These are phyloP conservation scores for Suhomyces panamericanus DNA, from an alignment of 1,139 yeast species.

Conservation along the genomic window DNA sequence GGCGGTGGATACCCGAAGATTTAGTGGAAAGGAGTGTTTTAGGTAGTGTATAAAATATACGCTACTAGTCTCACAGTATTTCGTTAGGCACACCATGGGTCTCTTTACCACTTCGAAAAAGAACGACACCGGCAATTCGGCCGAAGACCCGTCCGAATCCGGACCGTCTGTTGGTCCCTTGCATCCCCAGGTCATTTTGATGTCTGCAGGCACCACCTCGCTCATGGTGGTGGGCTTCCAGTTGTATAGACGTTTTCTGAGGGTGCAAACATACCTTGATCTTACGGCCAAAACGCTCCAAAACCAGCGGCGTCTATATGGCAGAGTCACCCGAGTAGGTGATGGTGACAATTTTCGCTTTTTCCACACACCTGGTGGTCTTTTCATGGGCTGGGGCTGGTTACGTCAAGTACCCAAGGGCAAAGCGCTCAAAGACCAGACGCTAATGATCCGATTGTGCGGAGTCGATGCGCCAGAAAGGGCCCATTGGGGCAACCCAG, in stretches of 20 bases:
- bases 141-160: background rate
- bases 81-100: constrained; percentile 3
- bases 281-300: constrained; percentile 42
- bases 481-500: constrained; percentile 91
- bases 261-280: constrained; percentile 40
- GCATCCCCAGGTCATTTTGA: constrained; percentile 44
- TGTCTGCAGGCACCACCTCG: constrained; percentile 40
- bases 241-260: constrained; percentile 34
- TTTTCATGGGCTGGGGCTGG: constrained; percentile 93
- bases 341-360: constrained; percentile 96
- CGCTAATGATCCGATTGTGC: constrained; percentile 71
- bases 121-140: background rate
- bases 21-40: too few species aligned
- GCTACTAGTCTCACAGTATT: background rate
- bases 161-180: constrained; percentile 24
- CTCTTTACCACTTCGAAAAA: background rate
- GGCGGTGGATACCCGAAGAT: too few species aligned
- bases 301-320: constrained; percentile 49
- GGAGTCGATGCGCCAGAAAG: constrained; percentile 99
- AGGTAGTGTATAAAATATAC: too few species aligned
- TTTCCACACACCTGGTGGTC: constrained; percentile 93
- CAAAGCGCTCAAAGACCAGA: constrained; percentile 54
- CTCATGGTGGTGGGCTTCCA: constrained; percentile 33
- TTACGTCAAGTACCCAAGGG: constrained; percentile 51
- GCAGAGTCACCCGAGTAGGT: constrained; percentile 88